phyloP scores from a whole-genome alignment of 2,329 filamentous ascomycete genomes.

The Aspergillus fijiensis region DNA sequence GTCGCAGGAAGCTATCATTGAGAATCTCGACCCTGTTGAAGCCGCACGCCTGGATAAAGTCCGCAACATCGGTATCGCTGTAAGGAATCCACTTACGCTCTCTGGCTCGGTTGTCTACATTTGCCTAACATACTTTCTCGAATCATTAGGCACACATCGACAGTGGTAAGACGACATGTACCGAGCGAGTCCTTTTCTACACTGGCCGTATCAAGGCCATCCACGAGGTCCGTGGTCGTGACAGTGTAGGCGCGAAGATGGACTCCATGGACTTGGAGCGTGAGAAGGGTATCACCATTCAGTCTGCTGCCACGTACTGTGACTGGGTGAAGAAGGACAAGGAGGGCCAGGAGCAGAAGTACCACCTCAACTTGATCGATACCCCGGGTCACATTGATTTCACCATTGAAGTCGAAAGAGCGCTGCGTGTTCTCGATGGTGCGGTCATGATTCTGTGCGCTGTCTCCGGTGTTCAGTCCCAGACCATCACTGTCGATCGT shows the following conservation, averaged over 20 bases:
- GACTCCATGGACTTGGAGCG: conserved; percentile 99
- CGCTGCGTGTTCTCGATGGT: conserved; percentile 89
- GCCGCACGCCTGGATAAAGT: conserved; percentile 74
- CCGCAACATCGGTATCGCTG: conserved; percentile 96
- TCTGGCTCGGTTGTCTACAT: background rate
- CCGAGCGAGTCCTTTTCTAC: conserved; percentile 96
- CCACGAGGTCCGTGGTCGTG: conserved; percentile 87
- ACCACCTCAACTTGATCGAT: conserved; percentile 98
- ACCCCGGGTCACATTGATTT: conserved; percentile 99
- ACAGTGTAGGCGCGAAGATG: conserved; percentile 97
- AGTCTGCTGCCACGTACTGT: conserved; percentile 95
- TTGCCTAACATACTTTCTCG: background rate
- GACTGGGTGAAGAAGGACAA: conserved; percentile 86
- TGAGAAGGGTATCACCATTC: conserved; percentile 98
- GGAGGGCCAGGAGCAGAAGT: conserved; percentile 80
- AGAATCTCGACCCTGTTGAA: conserved; percentile 79
- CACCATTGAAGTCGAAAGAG: conserved; percentile 96
- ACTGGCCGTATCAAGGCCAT: conserved; percentile 95
- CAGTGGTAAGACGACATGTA: conserved; percentile 95
- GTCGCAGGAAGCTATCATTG: conserved; percentile 66
- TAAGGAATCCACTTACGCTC: conserved; percentile 45
- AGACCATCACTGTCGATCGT: conserved; percentile 96
- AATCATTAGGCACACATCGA: conserved; percentile 82
- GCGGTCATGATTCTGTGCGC: conserved; percentile 98
- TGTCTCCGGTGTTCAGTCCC: conserved; percentile 93